Percentiles rank a stretch among this genome's conserved stretches.
These are phyloP conservation scores for Huntiella abstrusa DNA, from an alignment of 2,329 filamentous ascomycete genomes.

Conservation along the genomic window DNA sequence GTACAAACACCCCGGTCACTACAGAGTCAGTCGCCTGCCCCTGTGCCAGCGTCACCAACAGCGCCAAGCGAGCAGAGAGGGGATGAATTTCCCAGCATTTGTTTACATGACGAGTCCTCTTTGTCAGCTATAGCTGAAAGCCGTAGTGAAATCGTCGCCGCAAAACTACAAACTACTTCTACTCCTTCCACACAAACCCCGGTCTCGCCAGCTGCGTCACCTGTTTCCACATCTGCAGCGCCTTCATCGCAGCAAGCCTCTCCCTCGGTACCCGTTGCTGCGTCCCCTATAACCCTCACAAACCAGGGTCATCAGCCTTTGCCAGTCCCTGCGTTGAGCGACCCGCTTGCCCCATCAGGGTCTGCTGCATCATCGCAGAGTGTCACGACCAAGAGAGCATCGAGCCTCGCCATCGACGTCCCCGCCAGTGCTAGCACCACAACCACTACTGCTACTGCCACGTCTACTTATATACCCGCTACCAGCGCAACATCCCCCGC, in stretches of 20 bases:
- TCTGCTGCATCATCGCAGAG: background rate
- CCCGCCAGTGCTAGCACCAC: background rate
- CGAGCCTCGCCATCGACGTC: background rate
- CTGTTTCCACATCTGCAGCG: slow-evolving; percentile 5
- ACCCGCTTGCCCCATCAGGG: background rate
- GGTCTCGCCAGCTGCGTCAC: slow-evolving; percentile 7
- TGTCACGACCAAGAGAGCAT: background rate
- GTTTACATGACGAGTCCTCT: slow-evolving; percentile 21
- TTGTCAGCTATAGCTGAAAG: too few relatives aligned
- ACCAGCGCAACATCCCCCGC: slow-evolving; percentile 11
- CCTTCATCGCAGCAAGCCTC: too few relatives aligned
- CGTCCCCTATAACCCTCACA: slow-evolving; percentile 7
- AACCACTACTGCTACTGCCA: background rate
- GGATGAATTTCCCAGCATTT: slow-evolving; percentile 23
- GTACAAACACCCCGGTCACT: background rate
- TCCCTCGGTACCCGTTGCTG: slow-evolving; percentile 1
- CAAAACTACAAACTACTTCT: too few relatives aligned
- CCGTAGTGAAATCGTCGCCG: too few relatives aligned
- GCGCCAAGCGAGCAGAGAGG: background rate
- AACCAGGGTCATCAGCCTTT: slow-evolving; percentile 3
- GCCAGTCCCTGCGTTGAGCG: background rate
- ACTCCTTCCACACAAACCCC: background rate
- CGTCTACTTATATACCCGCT: background rate
- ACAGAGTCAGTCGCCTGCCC: background rate
- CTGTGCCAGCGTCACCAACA: background rate